phyloP scores from a whole-genome alignment of 2,329 filamentous ascomycete genomes.

The Rhynchosporium secalis region DNA sequence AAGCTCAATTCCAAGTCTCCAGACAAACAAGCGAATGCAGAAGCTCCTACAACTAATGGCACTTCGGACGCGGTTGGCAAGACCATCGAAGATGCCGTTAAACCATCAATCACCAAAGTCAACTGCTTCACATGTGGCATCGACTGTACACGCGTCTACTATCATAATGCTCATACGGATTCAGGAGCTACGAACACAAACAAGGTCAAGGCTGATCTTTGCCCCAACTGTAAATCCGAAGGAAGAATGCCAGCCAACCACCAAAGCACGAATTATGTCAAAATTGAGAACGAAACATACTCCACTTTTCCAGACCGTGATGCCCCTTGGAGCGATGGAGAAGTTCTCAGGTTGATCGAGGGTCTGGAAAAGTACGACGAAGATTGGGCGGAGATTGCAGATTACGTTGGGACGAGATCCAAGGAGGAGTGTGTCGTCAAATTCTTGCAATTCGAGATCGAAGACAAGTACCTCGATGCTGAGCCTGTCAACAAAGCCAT shows the following conservation, averaged over 20 bases:
- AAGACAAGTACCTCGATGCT: slow-evolving; percentile 92
- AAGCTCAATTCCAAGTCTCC: slow-evolving; percentile 62
- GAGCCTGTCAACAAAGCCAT: slow-evolving; percentile 58
- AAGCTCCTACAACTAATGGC: slow-evolving; percentile 67
- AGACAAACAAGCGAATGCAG: slow-evolving; percentile 71
- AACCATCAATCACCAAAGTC: slow-evolving; percentile 66
- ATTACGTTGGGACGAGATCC: slow-evolving; percentile 87
- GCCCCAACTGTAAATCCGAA: slow-evolving; percentile 86
- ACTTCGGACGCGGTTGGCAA: slow-evolving; percentile 44
- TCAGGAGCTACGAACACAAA: slow-evolving; percentile 40
- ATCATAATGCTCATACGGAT: slow-evolving; percentile 63
- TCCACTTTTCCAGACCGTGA: slow-evolving; percentile 78
- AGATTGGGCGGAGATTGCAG: slow-evolving; percentile 90
- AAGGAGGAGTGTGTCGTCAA: slow-evolving; percentile 96
- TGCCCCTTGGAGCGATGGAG: slow-evolving; percentile 86
- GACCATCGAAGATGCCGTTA: slow-evolving; percentile 59
- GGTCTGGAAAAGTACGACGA: slow-evolving; percentile 91
- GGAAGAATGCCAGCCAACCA: slow-evolving; percentile 79
- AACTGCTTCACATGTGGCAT: slow-evolving; percentile 91
- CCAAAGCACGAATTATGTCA: slow-evolving; percentile 77
- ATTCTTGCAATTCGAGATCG: slow-evolving; percentile 94
- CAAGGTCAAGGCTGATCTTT: slow-evolving; percentile 79
- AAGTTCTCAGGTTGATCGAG: slow-evolving; percentile 86
- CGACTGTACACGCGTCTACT: slow-evolving; percentile 76
- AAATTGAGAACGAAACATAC: slow-evolving; percentile 86